Conservation (phyloP, 306 rosid species). For the Medicago arabica region DNA sequence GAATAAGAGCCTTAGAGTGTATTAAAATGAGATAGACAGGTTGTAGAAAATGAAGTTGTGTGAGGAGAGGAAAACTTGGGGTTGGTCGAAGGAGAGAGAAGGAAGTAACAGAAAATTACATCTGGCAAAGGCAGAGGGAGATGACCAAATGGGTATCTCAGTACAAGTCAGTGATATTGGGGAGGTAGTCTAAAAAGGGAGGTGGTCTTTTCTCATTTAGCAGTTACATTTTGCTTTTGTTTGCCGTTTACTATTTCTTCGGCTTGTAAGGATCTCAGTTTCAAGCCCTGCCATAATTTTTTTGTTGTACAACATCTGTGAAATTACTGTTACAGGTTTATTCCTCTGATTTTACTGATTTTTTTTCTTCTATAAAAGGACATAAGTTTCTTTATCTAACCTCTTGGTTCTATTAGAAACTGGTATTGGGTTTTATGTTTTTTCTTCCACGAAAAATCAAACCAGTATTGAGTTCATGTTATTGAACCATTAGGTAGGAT, state of each 20-base stretch:
- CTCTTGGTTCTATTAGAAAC: background rate
- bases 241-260: background rate
- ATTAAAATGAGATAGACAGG: no score
- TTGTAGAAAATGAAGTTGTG: no score
- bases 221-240: background rate
- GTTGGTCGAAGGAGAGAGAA: background rate
- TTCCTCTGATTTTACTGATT: background rate
- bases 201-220: background rate
- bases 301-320: background rate
- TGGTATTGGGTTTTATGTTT: no score
- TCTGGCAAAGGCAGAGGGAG: background rate
- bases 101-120: background rate
- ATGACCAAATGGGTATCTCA: background rate
- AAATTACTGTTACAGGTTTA: background rate
- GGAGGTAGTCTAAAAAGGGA: background rate
- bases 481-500: no score
- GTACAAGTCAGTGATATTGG: background rate
- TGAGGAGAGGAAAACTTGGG: no score
- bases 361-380: background rate
- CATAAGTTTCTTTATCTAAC: background rate
- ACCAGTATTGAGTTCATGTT: no score
- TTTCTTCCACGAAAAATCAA: no score
- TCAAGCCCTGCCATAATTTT: background rate
- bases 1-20: no score
- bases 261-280: background rate